Percentiles rank a stretch among this genome's conserved stretches.
phyloP scores from a whole-genome alignment of 2,329 filamentous ascomycete genomes.

The Aotearoamyces nothofagi region DNA sequence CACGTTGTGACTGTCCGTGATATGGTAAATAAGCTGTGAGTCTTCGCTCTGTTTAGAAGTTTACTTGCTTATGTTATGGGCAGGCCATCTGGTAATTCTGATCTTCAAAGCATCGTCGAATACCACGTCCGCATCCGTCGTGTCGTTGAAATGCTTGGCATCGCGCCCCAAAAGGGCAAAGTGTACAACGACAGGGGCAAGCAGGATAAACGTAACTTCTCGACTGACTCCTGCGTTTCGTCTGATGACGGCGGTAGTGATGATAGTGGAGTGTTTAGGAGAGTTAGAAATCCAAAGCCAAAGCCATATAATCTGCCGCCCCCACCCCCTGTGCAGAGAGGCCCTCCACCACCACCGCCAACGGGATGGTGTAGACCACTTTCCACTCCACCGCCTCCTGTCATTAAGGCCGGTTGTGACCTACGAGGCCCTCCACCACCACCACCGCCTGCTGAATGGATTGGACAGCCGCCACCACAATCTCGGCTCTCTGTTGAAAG shows the following conservation, averaged over 20 bases:
- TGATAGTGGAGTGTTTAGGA: background rate
- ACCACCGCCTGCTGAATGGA: too few relatives aligned
- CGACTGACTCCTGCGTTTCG: constrained; percentile 4
- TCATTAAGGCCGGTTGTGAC: too few relatives aligned
- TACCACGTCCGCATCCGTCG: constrained; percentile 10
- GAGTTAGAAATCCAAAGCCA: too few relatives aligned
- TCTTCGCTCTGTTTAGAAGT: background rate
- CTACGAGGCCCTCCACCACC: too few relatives aligned
- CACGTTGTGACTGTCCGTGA: background rate
- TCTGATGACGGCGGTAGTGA: background rate
- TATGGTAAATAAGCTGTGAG: constrained; percentile 3
- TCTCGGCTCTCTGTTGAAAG: too few relatives aligned
- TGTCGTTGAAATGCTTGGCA: constrained; percentile 9
- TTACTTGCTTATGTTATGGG: background rate
- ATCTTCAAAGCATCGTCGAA: constrained; percentile 11
- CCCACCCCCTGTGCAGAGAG: too few relatives aligned
- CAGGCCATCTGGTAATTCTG: constrained; percentile 9
- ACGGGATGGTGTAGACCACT: too few relatives aligned
- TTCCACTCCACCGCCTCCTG: too few relatives aligned
- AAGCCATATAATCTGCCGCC: too few relatives aligned
- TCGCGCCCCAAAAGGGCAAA: constrained; percentile 2
- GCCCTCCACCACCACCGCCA: too few relatives aligned
- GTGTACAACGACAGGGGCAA: background rate
- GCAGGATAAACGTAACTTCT: background rate
- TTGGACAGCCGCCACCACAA: too few relatives aligned